Evolutionary conservation across 78 protist genomes (phyloP), one percentile per base, ranked within the genome.

Genomic region (Dictyostelium firmibasis): DNA sequence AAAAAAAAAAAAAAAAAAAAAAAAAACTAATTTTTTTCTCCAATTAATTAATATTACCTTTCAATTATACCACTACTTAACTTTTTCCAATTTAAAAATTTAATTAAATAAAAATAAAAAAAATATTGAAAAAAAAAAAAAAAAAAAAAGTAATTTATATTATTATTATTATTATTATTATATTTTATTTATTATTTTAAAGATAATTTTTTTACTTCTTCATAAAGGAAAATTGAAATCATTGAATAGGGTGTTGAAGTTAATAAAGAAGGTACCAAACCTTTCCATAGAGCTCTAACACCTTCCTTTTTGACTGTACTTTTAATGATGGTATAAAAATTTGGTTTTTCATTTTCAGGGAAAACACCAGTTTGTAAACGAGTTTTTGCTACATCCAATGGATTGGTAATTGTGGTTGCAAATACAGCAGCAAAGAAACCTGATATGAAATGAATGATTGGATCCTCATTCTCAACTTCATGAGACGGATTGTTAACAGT

Each of bases 201-300:
- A 13, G 94, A 89, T 70, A 89, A 33, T 50, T 89, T 89, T 69
- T 89, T 89, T 31, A 81, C 94, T 47, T 89, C 88, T 81, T 89
- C 94, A 69, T 89, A 89, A 10, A 81, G 86, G 62, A 89, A 43
- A 64, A 89, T 78, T 5, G 94, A 89, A 29, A 89, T 81, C 84
- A 81, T 89, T 33, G 94, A 89, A 69, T 89, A 89, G 2, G 94
- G 94, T 18, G 94, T 78, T 23, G 87, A 43, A 14, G 86, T 81
- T 41, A 89, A 44, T 5, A 89, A 47, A 18, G 94, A 89, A 2
- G 94, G 94, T 2, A 89, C 94, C 13, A 89, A 50, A 33, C 94
- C 94, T 67, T 89, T 89, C 94, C 94, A 89, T 9, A 89, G 86
- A n/a, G 94, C 94, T 89, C 86, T 78, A 16, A 78, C 67, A 81